phyloP scores from a whole-genome alignment of 495 filamentous ascomycete genomes.

The Ramalina peruviana region DNA sequence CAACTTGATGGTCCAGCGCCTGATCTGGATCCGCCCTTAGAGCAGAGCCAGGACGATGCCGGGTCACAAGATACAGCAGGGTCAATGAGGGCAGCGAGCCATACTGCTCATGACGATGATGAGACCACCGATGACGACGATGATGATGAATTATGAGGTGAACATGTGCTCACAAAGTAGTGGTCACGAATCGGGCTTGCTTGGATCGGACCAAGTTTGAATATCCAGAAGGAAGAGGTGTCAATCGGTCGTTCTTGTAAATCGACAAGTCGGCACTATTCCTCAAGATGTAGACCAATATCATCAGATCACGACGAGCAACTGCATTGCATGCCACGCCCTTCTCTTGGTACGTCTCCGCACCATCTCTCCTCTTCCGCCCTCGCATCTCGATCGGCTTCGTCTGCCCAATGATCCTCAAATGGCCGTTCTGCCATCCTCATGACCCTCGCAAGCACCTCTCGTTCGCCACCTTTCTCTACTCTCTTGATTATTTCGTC shows the following conservation, averaged over 20 bases:
- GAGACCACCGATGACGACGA: conserved; percentile 37
- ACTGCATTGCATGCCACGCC: conserved; percentile 79
- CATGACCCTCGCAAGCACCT: conserved; percentile 62
- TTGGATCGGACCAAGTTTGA: too few relatives aligned
- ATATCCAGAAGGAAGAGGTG: too few relatives aligned
- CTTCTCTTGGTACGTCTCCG: conserved; percentile 67
- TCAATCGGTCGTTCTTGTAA: too few relatives aligned
- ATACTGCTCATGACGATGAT: conserved; percentile 12
- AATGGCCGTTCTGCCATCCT: conserved; percentile 72
- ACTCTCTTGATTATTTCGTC: conserved; percentile 85
- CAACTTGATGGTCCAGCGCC: conserved; percentile 18
- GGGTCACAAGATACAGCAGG: not conserved
- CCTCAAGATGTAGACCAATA: not conserved
- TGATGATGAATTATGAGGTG: conserved; percentile 35
- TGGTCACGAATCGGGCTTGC: too few relatives aligned
- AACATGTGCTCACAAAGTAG: not conserved
- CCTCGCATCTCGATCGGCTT: conserved; percentile 30
- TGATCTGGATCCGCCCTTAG: conserved; percentile 28
- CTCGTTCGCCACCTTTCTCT: conserved; percentile 68
- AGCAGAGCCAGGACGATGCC: conserved; percentile 5
- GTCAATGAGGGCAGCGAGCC: conserved; percentile 3
- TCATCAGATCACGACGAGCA: conserved; percentile 29
- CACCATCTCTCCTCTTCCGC: conserved; percentile 74
- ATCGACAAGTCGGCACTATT: too few relatives aligned
- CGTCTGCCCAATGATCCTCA: conserved; percentile 54